Evolutionary conservation across 169 alveolate genomes (phyloP).

Genomic region (Prorocentrum cordatum): DNA sequence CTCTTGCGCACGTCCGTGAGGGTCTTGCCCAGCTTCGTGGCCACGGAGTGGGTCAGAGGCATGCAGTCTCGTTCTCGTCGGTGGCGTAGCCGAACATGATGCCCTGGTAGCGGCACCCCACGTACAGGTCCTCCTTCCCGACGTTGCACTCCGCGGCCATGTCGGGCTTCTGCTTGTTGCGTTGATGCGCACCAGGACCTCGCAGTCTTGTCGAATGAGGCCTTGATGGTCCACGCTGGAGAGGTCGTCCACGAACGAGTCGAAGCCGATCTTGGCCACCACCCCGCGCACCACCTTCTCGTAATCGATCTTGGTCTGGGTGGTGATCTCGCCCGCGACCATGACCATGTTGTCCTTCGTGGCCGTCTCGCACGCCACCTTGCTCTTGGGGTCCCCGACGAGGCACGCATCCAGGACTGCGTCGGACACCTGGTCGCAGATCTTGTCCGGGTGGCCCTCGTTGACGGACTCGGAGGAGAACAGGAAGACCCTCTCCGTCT

Average conservation of each 20-base stretch:
- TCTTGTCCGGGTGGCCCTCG: slow-evolving; percentile 99
- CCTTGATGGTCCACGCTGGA: too few species aligned
- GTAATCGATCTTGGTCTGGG: slow-evolving; percentile 86
- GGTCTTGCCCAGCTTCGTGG: slow-evolving; percentile 87
- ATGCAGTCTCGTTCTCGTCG: slow-evolving; percentile 89
- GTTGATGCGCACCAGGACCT: slow-evolving; percentile 87
- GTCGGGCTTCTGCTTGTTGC: slow-evolving; percentile 91
- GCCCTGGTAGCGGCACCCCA: slow-evolving; percentile 98
- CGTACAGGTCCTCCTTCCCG: slow-evolving; percentile 74
- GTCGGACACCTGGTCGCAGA: slow-evolving; percentile 98
- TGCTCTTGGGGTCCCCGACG: slow-evolving; percentile 79
- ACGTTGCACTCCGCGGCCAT: slow-evolving; percentile 94
- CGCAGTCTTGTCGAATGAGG: too few species aligned
- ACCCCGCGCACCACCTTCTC: slow-evolving; percentile 92
- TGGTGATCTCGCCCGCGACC: slow-evolving; percentile 96
- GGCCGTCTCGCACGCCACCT: slow-evolving; percentile 94
- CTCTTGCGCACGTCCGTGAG: slow-evolving; percentile 88
- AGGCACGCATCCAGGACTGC: slow-evolving; percentile 98
- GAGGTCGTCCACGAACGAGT: slow-evolving; percentile 71
- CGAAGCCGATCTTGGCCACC: slow-evolving; percentile 79
- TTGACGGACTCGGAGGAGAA: slow-evolving; percentile 99
- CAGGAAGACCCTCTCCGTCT: slow-evolving; percentile 77
- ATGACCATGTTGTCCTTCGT: slow-evolving; percentile 90
- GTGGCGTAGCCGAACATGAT: slow-evolving; percentile 99
- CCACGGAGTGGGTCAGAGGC: slow-evolving; percentile 96